Evolutionary conservation across 441 rosid genomes (phyloP).

Genomic region (Arabidopsis hybrid): DNA sequence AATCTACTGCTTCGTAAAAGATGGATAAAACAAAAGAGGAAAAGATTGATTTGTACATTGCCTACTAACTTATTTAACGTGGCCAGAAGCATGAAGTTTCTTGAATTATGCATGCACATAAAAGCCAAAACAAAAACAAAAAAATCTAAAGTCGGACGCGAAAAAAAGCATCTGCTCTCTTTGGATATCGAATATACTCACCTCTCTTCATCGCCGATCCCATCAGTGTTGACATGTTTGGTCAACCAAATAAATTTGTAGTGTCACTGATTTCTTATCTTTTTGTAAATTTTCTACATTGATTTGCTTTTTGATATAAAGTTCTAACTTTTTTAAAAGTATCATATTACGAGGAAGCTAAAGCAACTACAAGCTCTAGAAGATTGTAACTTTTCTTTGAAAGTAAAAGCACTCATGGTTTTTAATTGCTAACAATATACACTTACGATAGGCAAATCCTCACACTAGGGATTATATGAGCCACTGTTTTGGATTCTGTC

Average conservation of each 20-base stretch:
- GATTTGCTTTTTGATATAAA: slow-evolving; percentile 5
- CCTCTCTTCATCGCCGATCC: slow-evolving; percentile 12
- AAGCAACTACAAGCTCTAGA: slow-evolving; percentile 12
- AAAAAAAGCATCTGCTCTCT: slow-evolving; percentile 33
- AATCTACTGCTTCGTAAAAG: slow-evolving; percentile 25
- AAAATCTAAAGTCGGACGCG: slow-evolving; percentile 16
- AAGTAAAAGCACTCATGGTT: neutral
- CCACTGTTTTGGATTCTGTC: slow-evolving; percentile 13
- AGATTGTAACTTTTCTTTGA: neutral
- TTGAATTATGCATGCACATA: slow-evolving; percentile 9
- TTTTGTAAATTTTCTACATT: neutral
- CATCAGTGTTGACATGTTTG: neutral
- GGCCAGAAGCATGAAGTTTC: slow-evolving; percentile 26
- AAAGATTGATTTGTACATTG: slow-evolving; percentile 33
- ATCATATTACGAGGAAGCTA: slow-evolving; percentile 5
- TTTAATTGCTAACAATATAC: neutral
- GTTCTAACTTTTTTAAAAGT: neutral
- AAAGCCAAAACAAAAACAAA: neutral
- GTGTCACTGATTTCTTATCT: slow-evolving; percentile 9
- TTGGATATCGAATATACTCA: slow-evolving; percentile 34
- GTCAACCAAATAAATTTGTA: slow-evolving; percentile 11
- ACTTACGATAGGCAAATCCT: neutral
- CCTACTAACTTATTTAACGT: slow-evolving; percentile 25
- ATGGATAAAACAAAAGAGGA: slow-evolving; percentile 25
- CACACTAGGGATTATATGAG: neutral